Evolutionary conservation across 306 rosid genomes (phyloP).

Genomic region (Oxytropis ochrocephala): DNA sequence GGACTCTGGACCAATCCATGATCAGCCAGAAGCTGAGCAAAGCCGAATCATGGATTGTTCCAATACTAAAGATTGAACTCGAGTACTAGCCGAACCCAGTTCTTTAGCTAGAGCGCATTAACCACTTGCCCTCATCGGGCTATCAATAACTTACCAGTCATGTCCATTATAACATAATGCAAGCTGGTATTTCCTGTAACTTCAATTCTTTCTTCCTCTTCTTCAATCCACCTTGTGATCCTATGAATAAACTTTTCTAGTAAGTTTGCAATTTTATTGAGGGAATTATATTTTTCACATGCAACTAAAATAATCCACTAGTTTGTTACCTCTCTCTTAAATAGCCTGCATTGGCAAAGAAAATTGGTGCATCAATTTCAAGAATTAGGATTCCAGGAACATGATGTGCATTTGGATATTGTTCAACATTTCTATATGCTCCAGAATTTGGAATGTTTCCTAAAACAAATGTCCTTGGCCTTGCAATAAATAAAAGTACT

Average conservation of each 20-base stretch:
- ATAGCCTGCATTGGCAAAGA: constrained; percentile 71
- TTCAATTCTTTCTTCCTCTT: constrained; percentile 81
- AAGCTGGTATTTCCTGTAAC: constrained; percentile 47
- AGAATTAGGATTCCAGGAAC: constrained; percentile 78
- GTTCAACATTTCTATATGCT: constrained; percentile 63
- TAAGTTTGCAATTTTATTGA: neutral
- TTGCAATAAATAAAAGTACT: constrained; percentile 57
- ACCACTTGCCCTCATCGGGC: neutral
- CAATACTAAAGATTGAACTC: too few species aligned
- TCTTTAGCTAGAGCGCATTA: too few species aligned
- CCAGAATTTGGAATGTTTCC: constrained; percentile 72
- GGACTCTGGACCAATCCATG: too few species aligned
- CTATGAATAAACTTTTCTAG: constrained; percentile 27
- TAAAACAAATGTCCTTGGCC: constrained; percentile 59
- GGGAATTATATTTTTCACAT: neutral
- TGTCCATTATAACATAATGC: constrained; percentile 67
- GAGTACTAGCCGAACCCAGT: too few species aligned
- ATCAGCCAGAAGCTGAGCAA: too few species aligned
- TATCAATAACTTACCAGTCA: constrained; percentile 52
- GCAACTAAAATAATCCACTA: neutral
- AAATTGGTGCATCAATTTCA: constrained; percentile 71
- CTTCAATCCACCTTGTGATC: constrained; percentile 91
- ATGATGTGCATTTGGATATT: constrained; percentile 57
- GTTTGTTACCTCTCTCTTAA: constrained; percentile 61
- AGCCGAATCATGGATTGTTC: too few species aligned